A percentile compares a stretch with the other conserved stretches of the same genome.
Conservation (phyloP, 2,329 filamentous ascomycete genomes). For the Talaromyces amestolkiae region DNA sequence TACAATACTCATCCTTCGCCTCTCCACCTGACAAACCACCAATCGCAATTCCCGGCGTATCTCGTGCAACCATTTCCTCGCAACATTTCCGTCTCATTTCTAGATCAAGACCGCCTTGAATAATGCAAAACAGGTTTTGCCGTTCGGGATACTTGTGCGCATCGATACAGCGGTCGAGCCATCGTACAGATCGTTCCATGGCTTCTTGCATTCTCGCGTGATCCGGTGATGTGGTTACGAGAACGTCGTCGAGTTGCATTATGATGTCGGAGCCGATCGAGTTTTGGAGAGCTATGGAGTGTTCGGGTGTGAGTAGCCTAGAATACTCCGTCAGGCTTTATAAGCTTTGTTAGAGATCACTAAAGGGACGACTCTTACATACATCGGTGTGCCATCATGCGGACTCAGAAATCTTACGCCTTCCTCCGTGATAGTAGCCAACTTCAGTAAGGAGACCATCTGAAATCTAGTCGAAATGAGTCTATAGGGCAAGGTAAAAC, state of each 20-base stretch:
- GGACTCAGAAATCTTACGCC: constrained; percentile 95
- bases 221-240: constrained; percentile 93
- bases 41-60: constrained; percentile 95
- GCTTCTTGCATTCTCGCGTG: constrained; percentile 83
- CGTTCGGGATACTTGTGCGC: constrained; percentile 78
- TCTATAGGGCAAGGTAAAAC: neutral
- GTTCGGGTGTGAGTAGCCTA: constrained; percentile 87
- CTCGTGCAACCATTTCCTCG: constrained; percentile 77
- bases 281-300: constrained; percentile 94
- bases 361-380: constrained; percentile 52
- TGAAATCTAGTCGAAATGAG: constrained; percentile 68
- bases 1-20: constrained; percentile 88
- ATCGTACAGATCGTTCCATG: constrained; percentile 90
- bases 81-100: constrained; percentile 83
- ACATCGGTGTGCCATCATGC: constrained; percentile 92
- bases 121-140: constrained; percentile 98
- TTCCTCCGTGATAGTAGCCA: constrained; percentile 92
- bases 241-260: constrained; percentile 98
- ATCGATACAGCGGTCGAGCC: constrained; percentile 91
- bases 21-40: constrained; percentile 93
- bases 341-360: neutral
- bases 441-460: constrained; percentile 93
- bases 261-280: constrained; percentile 98
- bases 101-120: constrained; percentile 89
- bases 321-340: neutral